phyloP scores from a whole-genome alignment of 2,329 filamentous ascomycete species.

The Paraconiothyrium brasiliense region DNA sequence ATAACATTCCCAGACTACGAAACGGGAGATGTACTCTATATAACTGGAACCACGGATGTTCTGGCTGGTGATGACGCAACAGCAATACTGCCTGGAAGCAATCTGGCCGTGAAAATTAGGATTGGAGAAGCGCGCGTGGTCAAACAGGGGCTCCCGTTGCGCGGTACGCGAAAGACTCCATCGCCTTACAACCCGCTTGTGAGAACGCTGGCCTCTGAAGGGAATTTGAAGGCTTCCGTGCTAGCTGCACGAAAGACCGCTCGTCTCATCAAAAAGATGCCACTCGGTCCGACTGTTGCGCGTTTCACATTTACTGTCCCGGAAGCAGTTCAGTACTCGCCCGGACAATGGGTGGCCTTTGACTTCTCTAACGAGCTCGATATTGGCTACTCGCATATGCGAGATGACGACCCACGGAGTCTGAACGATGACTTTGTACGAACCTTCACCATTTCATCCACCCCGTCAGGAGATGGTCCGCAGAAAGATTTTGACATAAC shows the following conservation, averaged over 20 bases:
- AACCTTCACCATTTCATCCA: slow-evolving; percentile 82
- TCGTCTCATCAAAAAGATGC: slow-evolving; percentile 65
- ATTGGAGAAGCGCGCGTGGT: slow-evolving; percentile 71
- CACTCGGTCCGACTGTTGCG: slow-evolving; percentile 72
- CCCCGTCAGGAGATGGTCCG: slow-evolving; percentile 46
- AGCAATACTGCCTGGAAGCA: slow-evolving; percentile 71
- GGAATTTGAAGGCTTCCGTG: slow-evolving; percentile 39
- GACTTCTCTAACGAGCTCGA: slow-evolving; percentile 76
- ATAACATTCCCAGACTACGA: slow-evolving; percentile 78
- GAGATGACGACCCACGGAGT: slow-evolving; percentile 78
- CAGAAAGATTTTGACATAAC: slow-evolving; percentile 74
- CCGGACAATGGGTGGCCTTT: slow-evolving; percentile 82
- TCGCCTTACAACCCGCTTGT: slow-evolving; percentile 84
- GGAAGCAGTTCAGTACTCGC: slow-evolving; percentile 61
- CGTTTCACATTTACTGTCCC: slow-evolving; percentile 68
- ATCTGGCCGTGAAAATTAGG: slow-evolving; percentile 75
- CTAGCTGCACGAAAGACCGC: slow-evolving; percentile 50
- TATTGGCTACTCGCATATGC: slow-evolving; percentile 83
- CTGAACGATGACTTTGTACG: slow-evolving; percentile 86
- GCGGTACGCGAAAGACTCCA: slow-evolving; percentile 65
- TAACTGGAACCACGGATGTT: slow-evolving; percentile 74
- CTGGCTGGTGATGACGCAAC: slow-evolving; percentile 72
- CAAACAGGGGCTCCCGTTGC: slow-evolving; percentile 71
- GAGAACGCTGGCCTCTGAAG: slow-evolving; percentile 70
- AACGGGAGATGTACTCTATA: slow-evolving; percentile 76